These are phyloP conservation scores for Rutidosis leptorrhynchoides DNA, from an alignment of 129 eudicot genomes.

Conservation along the genomic window DNA sequence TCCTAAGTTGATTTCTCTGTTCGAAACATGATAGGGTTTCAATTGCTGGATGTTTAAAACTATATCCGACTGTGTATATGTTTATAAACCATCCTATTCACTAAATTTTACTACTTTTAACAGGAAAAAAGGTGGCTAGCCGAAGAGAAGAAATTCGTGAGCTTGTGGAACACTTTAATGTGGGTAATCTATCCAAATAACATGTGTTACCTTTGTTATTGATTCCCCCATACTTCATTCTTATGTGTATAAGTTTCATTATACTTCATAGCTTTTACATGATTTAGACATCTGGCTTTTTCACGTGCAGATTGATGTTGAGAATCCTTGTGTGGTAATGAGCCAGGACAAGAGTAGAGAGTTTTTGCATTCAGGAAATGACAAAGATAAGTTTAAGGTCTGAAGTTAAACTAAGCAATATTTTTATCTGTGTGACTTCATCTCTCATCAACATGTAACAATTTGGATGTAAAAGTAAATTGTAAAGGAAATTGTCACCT, in stretches of 20 bases:
- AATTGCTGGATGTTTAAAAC: background rate
- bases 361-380: slow-evolving; percentile 93
- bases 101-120: slow-evolving; percentile 26
- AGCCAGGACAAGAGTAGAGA: slow-evolving; percentile 98
- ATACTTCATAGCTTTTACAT: background rate
- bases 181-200: slow-evolving; percentile 41
- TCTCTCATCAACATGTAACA: slow-evolving; percentile 7
- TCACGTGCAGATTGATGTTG: slow-evolving; percentile 88
- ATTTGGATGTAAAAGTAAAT: background rate
- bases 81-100: background rate
- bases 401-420: slow-evolving; percentile 15
- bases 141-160: slow-evolving; percentile 82
- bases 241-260: slow-evolving; percentile 1
- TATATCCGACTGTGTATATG: background rate
- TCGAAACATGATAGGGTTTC: background rate
- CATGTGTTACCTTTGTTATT: slow-evolving; percentile 13
- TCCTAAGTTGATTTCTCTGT: background rate
- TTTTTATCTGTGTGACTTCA: background rate
- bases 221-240: background rate
- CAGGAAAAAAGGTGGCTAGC: slow-evolving; percentile 76
- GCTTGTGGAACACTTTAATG: slow-evolving; percentile 87
- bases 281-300: slow-evolving; percentile 13
- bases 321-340: slow-evolving; percentile 97
- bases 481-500: too few relatives aligned
- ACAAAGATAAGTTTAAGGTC: slow-evolving; percentile 95